phyloP scores from a whole-genome alignment of 805 yeast genomes.

The Metschnikowia colocasiae region DNA sequence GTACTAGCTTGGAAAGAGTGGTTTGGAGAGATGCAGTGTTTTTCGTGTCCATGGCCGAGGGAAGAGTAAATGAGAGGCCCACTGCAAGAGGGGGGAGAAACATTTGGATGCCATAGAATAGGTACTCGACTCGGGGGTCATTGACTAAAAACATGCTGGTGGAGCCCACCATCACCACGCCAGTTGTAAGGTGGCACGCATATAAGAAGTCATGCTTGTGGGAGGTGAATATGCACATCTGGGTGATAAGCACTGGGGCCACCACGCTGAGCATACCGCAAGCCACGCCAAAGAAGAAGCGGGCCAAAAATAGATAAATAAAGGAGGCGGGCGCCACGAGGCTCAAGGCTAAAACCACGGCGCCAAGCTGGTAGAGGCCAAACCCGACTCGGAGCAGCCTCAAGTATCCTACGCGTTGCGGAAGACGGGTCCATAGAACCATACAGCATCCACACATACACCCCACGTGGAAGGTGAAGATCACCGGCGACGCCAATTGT shows the following conservation, averaged over 20 bases:
- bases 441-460: conserved; percentile 9
- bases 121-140: not conserved
- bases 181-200: conserved; percentile 2
- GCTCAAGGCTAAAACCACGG: conserved; percentile 1
- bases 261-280: conserved; percentile 12
- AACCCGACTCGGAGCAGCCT: conserved; percentile 4
- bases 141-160: not conserved
- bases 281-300: conserved; percentile 7
- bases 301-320: conserved; percentile 4
- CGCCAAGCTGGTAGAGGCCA: conserved; percentile 4
- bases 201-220: conserved; percentile 4
- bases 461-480: conserved; percentile 10
- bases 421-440: not conserved
- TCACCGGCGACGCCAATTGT: conserved; percentile 3
- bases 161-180: not conserved
- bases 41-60: not conserved
- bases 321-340: conserved; percentile 1
- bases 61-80: not conserved
- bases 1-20: not conserved
- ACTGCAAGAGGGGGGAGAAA: not conserved
- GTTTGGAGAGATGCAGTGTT: not conserved
- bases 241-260: conserved; percentile 12
- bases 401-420: conserved; percentile 9
- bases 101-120: not conserved
- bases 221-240: conserved; percentile 9